Base-by-base conservation (phyloP, 2,329 filamentous ascomycete genomes). In the Mycosphaerella arachidis region DNA sequence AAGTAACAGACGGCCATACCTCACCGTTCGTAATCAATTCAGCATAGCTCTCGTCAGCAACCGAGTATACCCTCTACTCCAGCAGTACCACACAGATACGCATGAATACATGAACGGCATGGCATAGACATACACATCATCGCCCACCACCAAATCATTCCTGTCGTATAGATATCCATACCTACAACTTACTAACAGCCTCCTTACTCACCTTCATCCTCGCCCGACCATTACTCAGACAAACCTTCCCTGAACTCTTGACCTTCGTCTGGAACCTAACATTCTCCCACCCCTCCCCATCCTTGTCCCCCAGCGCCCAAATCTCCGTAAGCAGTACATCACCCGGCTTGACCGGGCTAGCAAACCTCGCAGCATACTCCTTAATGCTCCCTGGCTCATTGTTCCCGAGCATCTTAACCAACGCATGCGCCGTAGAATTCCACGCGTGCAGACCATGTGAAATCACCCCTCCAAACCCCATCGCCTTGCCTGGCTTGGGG, bases 381-480 rank as follows among this genome's bases (percentile, higher is more conserved):
- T 86, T 90, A 67, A 97, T 81, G 70, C 93, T 95, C 66, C 83
- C 83, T 1, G 92, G 89, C 71, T 96, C 84, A 73, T 88, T 88
- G 51, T 82, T 88, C 50, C 91, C 91, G 20, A 96, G 80, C 43
- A 83, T 78, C 74, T 89, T 83, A 57, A 96, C 79, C 60, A 96
- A 79, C 30, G 83, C 86, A 71, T 93, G 90, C 16, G 84, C 84
- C 1, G 89, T 84, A 59, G 84, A 84, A 51, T 67, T 67, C 62
- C 90, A 96, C 68, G 86, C 90, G 78, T 87, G 96, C 50, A 96
- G 81, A 20, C 92, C 92, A 77, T 96, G 92, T 74, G 96, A 89
- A 75, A 96, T 96, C 67, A 86, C 81, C 35, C 92, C 92, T 30
- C 91, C 90, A 68, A 96, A 96, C 61, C 92, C 92, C 90, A 96